A percentile compares a stretch with the other conserved stretches of the same genome.
Conservation (phyloP, 1,284 basidiomycete species). For the Pseudozyma flocculosa region DNA sequence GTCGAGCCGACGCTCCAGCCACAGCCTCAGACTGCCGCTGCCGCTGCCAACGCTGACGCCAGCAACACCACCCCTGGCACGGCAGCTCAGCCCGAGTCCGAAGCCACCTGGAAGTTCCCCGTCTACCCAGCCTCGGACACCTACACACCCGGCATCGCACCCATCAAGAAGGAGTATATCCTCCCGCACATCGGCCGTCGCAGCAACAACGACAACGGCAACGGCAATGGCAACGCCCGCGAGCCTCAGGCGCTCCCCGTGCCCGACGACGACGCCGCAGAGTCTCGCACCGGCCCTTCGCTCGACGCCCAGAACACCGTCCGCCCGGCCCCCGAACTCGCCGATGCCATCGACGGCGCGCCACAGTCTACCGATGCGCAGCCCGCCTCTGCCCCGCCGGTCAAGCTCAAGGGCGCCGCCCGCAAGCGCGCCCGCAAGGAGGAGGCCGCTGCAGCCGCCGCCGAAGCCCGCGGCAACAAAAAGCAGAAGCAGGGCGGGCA, state of each 20-base stretch:
- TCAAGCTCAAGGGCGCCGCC: conserved; percentile 37
- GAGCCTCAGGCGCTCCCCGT: too few species aligned
- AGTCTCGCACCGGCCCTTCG: conserved; percentile 12
- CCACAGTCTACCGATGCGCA: not conserved
- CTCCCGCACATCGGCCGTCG: conserved; percentile 2
- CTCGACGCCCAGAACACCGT: not conserved
- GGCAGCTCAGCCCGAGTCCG: too few species aligned
- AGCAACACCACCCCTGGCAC: too few species aligned
- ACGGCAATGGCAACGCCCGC: too few species aligned
- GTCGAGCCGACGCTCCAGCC: too few species aligned
- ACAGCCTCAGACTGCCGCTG: too few species aligned
- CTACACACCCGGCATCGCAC: conserved; percentile 35
- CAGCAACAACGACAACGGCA: not conserved
- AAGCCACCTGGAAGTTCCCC: conserved; percentile 27
- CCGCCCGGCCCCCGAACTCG: not conserved
- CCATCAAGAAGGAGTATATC: conserved; percentile 36
- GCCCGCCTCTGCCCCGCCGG: conserved; percentile 1
- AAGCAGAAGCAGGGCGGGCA: conserved; percentile 31
- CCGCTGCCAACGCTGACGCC: too few species aligned
- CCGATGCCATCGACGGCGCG: not conserved
- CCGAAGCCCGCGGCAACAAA: conserved; percentile 15
- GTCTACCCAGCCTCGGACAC: conserved; percentile 29
- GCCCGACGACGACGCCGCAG: conserved; percentile 22
- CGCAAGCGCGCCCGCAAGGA: conserved; percentile 25
- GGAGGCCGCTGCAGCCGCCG: conserved; percentile 21